Evolutionary conservation across 768 basidiomycete genomes (phyloP), one percentile per base, ranked within the genome.

Genomic region (Lyophyllum atratum): DNA sequence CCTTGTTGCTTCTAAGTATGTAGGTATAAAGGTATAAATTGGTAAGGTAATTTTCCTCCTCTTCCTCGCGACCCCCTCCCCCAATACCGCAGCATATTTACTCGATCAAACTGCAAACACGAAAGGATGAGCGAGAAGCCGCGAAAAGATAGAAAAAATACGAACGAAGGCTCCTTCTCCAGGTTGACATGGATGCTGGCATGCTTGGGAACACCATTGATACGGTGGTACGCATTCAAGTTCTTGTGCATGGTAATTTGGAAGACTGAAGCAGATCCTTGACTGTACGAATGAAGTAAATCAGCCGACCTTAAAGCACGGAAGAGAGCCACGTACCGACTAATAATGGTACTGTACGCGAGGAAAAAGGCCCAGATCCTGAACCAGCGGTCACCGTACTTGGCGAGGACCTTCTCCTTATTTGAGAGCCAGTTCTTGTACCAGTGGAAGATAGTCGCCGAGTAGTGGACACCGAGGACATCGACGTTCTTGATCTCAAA

Each of bases 241-340:
- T 98, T 99, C 80, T 99, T 99, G 81, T 98, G 96, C 59, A 95
- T 74, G 4, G 95, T 98, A 68, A 99, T 85, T 77, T 98, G 95
- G 90, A 96, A 99, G 40, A 98, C 90, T 0, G 93, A 92, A 7
- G 90, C 86, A 12, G 88, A 80, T 31, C 97, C 97, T 80, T 98
- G 92, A 25, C 91, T 87, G 59, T 49, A 57, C 2, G 11, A 56
- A 2, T 10, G 19, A 24, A 21, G 29, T 3, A 11, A 8, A 7
- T 55, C 50, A 53, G 50, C 19, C 15, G 17, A 26, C 29, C 37
- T 1, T 17, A 33, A 25, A 19, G 1, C 21, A n/a, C 54, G 31
- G 28, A 4, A 56, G 42, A 43, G 49, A 24, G 51, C 51, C 10
- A 72, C 80, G 43, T 54, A 87, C 87, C 93, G 84, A 63, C 89